Conservation (phyloP, 768 basidiomycete species). For the Dentipellis fragilis region DNA sequence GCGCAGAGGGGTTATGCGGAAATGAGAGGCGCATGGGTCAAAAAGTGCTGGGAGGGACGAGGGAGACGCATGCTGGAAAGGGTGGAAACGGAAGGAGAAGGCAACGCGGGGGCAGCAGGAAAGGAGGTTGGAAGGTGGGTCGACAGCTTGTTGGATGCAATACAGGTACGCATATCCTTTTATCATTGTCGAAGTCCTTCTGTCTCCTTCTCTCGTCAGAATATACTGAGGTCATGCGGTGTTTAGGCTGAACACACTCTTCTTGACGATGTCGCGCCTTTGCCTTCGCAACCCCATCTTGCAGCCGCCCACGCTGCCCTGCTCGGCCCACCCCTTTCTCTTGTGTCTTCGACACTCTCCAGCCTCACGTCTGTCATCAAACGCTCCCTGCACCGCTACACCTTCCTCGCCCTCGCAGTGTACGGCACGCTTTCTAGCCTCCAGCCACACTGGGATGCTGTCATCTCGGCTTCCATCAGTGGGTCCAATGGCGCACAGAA, state of each 20-base stretch:
- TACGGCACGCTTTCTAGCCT: slow-evolving; percentile 48
- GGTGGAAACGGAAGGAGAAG: slow-evolving; percentile 37
- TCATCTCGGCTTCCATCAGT: slow-evolving; percentile 27
- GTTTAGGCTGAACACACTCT: slow-evolving; percentile 59
- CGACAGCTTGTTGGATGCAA: slow-evolving; percentile 49
- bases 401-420: slow-evolving; percentile 68
- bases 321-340: slow-evolving; percentile 49
- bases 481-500: slow-evolving; percentile 22
- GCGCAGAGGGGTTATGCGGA: slow-evolving; percentile 79
- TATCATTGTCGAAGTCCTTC: too few species aligned
- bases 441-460: slow-evolving; percentile 58
- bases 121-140: slow-evolving; percentile 69
- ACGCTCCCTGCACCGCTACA: slow-evolving; percentile 66
- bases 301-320: slow-evolving; percentile 52
- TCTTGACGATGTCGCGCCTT: slow-evolving; percentile 51
- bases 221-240: not conserved
- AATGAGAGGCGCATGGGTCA: slow-evolving; percentile 74
- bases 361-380: slow-evolving; percentile 61
- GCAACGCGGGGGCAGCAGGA: slow-evolving; percentile 56
- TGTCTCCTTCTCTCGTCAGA: not conserved
- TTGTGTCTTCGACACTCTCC: slow-evolving; percentile 57
- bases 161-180: slow-evolving; percentile 35
- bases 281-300: slow-evolving; percentile 40
- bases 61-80: slow-evolving; percentile 61
- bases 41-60: slow-evolving; percentile 63